phyloP scores from a whole-genome alignment of 306 rosid genomes.

The Citrullus amarus region DNA sequence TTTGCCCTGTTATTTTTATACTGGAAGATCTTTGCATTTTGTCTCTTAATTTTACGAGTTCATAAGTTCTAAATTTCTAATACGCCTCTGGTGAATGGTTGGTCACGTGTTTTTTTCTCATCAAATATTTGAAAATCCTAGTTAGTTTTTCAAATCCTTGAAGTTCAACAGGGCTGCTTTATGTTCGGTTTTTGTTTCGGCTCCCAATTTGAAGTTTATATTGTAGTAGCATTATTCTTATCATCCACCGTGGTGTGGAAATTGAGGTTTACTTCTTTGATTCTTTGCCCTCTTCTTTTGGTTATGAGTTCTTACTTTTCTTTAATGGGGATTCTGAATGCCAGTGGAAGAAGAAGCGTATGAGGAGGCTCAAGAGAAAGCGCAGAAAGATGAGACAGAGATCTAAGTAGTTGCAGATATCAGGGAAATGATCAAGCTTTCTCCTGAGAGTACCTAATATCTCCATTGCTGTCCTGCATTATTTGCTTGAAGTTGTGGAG shows the following conservation, averaged over 20 bases:
- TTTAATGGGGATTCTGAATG: not conserved
- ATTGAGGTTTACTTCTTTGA: not conserved
- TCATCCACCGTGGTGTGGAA: not conserved
- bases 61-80: not conserved
- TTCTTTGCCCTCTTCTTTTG: not conserved
- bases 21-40: no score
- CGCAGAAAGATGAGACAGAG: conserved; percentile 98
- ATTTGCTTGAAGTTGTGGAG: not conserved
- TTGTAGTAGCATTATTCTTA: not conserved
- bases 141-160: not conserved
- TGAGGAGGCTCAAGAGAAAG: conserved; percentile 95
- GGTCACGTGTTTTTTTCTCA: not conserved
- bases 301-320: not conserved
- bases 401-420: conserved; percentile 43
- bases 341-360: conserved; percentile 98
- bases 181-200: not conserved
- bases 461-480: not conserved
- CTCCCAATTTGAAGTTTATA: not conserved
- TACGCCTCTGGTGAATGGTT: not conserved
- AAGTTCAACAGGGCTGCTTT: not conserved
- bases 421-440: not conserved
- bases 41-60: not conserved
- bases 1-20: no score
- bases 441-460: not conserved
- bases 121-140: not conserved